phyloP scores from a whole-genome alignment of 2,329 filamentous ascomycete genomes.

The Xylaria sp. region DNA sequence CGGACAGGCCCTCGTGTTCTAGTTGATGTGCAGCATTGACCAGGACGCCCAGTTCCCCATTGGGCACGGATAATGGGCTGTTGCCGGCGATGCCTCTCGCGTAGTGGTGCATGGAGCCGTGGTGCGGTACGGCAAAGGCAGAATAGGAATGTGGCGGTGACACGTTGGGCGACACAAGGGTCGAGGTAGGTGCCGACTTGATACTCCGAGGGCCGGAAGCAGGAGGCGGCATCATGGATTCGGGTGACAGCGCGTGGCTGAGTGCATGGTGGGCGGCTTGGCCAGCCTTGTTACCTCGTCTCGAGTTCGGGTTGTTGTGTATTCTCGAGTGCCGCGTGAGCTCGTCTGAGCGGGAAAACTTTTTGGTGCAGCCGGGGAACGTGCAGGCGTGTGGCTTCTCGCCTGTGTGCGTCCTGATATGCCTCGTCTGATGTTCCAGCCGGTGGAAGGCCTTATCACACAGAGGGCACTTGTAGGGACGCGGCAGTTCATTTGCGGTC shows the following conservation, averaged over 20 bases:
- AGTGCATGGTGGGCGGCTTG: slow-evolving; percentile 58
- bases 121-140: slow-evolving; percentile 67
- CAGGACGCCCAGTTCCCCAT: slow-evolving; percentile 67
- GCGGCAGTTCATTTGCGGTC: slow-evolving; percentile 77
- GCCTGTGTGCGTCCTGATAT: slow-evolving; percentile 96
- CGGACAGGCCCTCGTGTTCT: slow-evolving; percentile 64
- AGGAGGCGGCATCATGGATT: slow-evolving; percentile 80
- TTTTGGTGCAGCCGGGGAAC: slow-evolving; percentile 95
- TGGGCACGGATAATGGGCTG: slow-evolving; percentile 52
- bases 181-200: slow-evolving; percentile 87
- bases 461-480: slow-evolving; percentile 97
- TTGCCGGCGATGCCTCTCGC: slow-evolving; percentile 54
- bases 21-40: slow-evolving; percentile 70
- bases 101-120: slow-evolving; percentile 60
- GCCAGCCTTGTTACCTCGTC: slow-evolving; percentile 85
- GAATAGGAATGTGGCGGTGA: slow-evolving; percentile 92
- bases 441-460: slow-evolving; percentile 99
- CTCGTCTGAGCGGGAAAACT: slow-evolving; percentile 96
- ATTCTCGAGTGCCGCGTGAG: slow-evolving; percentile 96
- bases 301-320: slow-evolving; percentile 98
- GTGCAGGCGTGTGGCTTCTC: slow-evolving; percentile 98
- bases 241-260: slow-evolving; percentile 59
- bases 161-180: slow-evolving; percentile 91
- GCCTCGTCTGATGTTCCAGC: slow-evolving; percentile 88
- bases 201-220: slow-evolving; percentile 76